Base-by-base conservation (phyloP, 495 filamentous ascomycete genomes). In the Echria macrotheca region DNA sequence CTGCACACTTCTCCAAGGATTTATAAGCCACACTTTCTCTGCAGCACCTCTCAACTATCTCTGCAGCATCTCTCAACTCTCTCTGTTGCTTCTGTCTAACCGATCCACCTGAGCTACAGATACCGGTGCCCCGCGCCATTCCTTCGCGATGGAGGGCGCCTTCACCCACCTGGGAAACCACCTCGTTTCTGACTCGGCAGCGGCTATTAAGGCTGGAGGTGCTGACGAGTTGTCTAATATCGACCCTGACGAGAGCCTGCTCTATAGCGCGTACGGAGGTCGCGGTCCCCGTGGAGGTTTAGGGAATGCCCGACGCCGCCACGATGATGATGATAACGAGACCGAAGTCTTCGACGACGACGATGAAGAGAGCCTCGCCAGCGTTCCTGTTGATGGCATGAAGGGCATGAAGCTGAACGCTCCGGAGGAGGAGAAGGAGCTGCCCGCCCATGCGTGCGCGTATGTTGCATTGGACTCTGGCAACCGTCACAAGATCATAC, bases 361-460 rank as follows among this genome's bases (percentile, higher is more conserved):
- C 53, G 93, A 97, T 63, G 75, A 85, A 50, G 89, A 96, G 69
- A 96, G 91, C 58, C 75, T 94, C 59, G 84, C 85, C n/a, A 95
- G 89, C 64, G 82, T 87, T 37, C 82, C 86, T 3, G 78, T 90
- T 28, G 85, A 87, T 45, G 85, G 84, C 47, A 80, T 82, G 54
- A 85, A 85, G 59, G 74, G 77, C 50, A 77, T 89, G 47, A 78
- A 74, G 33, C 66, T 82, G 37, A 74, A 80, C 52, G 76, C 80
- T 44, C 71, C 78, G 9, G 79, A 82, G 59, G 91, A 95, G 60
- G 90, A 96, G 54, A 89, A 90, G 54, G 90, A 96, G 66, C 80
- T 97, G 28, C 93, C 93, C 33, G 74, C 86, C 47, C 91, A 99
- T 77, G 93, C 93, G 51, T 99, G 93, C 88, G 89, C 93, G 82